phyloP scores from a whole-genome alignment of 2,329 filamentous ascomycete species.

The Coniochaeta prunicola region DNA sequence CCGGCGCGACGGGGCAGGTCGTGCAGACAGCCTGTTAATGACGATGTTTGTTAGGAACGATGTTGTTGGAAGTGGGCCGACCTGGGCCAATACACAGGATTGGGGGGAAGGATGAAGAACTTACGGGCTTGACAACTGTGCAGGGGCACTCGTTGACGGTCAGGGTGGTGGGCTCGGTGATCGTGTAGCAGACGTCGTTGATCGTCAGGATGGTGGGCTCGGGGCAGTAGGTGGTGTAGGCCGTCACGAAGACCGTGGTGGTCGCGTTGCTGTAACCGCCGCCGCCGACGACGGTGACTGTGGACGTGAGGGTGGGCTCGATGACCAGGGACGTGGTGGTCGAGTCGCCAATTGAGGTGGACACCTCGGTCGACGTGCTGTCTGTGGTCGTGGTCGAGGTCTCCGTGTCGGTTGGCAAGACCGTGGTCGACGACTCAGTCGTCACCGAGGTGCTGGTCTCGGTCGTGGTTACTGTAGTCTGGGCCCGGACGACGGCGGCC shows the following conservation, averaged over 20 bases:
- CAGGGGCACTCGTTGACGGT: slow-evolving; percentile 50
- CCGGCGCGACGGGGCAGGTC: background rate
- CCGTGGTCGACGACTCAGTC: slow-evolving; percentile 21
- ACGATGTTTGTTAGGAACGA: slow-evolving; percentile 3
- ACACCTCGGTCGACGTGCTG: background rate
- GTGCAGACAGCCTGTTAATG: slow-evolving; percentile 5
- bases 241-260: slow-evolving; percentile 26
- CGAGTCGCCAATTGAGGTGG: background rate
- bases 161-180: slow-evolving; percentile 45
- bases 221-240: slow-evolving; percentile 33
- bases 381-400: background rate
- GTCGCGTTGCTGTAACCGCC: slow-evolving; percentile 6
- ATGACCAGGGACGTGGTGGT: background rate
- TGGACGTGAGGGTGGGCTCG: slow-evolving; percentile 18
- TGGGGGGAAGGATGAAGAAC: background rate
- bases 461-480: slow-evolving; percentile 16
- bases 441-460: slow-evolving; percentile 14
- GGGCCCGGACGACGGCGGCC: slow-evolving; percentile 15
- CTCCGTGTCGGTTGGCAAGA: slow-evolving; percentile 19
- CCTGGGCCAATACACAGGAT: background rate
- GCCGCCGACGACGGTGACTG: slow-evolving; percentile 17
- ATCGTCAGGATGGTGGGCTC: slow-evolving; percentile 44
- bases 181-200: slow-evolving; percentile 43
- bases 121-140: slow-evolving; percentile 27
- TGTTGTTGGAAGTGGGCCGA: too few relatives aligned